A percentile compares a stretch with the other conserved stretches of the same genome.
Evolutionary conservation across 2,329 filamentous ascomycete genomes (phyloP).

Genomic region (Trichothecium roseum): DNA sequence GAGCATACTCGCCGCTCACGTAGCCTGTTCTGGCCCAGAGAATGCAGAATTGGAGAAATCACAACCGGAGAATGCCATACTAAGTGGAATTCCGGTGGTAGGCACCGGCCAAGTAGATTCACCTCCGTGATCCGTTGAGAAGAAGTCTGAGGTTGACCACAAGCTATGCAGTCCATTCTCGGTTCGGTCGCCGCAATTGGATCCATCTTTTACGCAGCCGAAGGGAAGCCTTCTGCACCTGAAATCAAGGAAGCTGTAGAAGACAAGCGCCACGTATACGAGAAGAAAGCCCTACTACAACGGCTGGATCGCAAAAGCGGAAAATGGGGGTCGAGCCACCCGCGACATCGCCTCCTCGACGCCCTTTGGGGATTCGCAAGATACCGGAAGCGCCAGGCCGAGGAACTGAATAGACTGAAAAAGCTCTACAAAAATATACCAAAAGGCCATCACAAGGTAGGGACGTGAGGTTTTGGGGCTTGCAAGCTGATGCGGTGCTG

Average conservation of each 20-base stretch:
- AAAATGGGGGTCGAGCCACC: slow-evolving; percentile 22
- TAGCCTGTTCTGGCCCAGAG: no score
- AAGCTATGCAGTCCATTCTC: no score
- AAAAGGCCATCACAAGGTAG: slow-evolving; percentile 20
- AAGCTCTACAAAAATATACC: slow-evolving; percentile 24
- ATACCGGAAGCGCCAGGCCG: slow-evolving; percentile 22
- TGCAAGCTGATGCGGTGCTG: no score
- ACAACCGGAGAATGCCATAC: no score
- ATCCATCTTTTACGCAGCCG: slow-evolving; percentile 1
- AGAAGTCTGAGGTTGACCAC: no score
- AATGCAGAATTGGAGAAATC: no score
- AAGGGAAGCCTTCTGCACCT: not conserved
- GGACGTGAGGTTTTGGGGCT: not conserved
- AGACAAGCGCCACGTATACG: slow-evolving; percentile 14
- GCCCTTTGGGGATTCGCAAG: slow-evolving; percentile 25
- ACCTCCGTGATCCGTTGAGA: no score
- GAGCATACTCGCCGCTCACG: no score
- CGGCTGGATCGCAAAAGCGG: slow-evolving; percentile 17
- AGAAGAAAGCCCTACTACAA: slow-evolving; percentile 18
- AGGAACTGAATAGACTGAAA: slow-evolving; percentile 23
- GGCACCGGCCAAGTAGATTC: no score
- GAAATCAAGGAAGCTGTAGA: not conserved
- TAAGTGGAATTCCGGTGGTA: no score
- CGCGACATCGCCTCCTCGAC: slow-evolving; percentile 27
- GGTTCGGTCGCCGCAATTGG: not conserved